Evolutionary conservation across 495 filamentous ascomycete species (phyloP).

Genomic region (Penicillium ochrochloron): DNA sequence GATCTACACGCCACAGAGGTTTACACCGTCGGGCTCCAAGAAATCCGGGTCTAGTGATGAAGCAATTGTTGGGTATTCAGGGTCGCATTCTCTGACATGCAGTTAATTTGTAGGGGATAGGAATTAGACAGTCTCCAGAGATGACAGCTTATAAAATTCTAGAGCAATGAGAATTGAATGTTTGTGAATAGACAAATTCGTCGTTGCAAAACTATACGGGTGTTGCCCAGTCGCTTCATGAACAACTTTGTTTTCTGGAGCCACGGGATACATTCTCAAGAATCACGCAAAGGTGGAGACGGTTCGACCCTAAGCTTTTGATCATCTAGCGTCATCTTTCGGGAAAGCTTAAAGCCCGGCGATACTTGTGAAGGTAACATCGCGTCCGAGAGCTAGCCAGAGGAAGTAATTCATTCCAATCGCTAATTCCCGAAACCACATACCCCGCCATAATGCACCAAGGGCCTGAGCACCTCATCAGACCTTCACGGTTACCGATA

Average conservation of each 20-base stretch:
- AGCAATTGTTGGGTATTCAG: not conserved
- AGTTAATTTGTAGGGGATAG: no score
- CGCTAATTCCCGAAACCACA: not conserved
- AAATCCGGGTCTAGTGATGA: not conserved
- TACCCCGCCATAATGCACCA: not conserved
- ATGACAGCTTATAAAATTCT: not conserved
- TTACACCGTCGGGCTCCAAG: constrained; percentile 5
- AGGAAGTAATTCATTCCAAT: not conserved
- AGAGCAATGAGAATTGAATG: not conserved
- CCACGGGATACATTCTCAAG: not conserved
- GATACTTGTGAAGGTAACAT: not conserved
- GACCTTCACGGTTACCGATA: not conserved
- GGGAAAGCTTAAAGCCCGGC: not conserved
- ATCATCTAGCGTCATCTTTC: not conserved
- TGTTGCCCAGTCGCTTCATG: not conserved
- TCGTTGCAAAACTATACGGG: not conserved
- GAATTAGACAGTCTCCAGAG: no score
- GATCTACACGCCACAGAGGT: constrained; percentile 13
- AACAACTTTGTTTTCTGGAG: not conserved
- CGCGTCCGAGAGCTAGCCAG: not conserved
- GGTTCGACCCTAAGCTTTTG: not conserved
- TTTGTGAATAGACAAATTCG: not conserved
- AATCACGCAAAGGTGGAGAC: not conserved
- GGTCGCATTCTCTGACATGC: not conserved
- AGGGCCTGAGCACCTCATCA: not conserved